Percentiles rank a stretch among this genome's conserved stretches.
phyloP scores from a whole-genome alignment of 352 stramenopile genomes.

The Phytophthora tentaculata region DNA sequence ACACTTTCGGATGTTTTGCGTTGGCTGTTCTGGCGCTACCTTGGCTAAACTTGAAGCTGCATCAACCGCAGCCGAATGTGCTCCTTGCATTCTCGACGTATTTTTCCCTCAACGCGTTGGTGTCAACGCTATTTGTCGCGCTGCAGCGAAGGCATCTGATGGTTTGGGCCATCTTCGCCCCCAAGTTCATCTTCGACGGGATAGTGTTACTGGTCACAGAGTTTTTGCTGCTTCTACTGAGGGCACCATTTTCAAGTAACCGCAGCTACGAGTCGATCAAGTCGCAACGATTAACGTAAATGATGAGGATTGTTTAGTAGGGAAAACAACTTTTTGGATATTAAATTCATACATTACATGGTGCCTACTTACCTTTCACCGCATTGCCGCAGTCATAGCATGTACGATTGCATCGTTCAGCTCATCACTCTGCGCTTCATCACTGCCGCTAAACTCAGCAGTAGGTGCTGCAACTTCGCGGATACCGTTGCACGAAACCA shows the following conservation, averaged over 20 bases:
- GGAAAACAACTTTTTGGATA: background rate
- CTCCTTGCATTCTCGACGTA: conserved; percentile 47
- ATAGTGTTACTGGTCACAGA: conserved; percentile 65
- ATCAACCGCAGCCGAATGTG: background rate
- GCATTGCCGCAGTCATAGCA: conserved; percentile 43
- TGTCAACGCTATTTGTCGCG: conserved; percentile 86
- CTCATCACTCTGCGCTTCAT: conserved; percentile 46
- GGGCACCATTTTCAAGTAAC: conserved; percentile 27
- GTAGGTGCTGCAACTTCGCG: conserved; percentile 47
- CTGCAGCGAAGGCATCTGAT: conserved; percentile 91
- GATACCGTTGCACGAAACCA: conserved; percentile 62
- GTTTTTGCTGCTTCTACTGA: conserved; percentile 46
- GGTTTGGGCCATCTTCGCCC: conserved; percentile 94
- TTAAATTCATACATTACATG: too few relatives aligned
- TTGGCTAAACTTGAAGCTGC: conserved; percentile 28
- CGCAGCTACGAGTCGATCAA: conserved; percentile 2
- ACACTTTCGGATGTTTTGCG: conserved; percentile 86
- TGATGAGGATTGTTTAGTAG: background rate
- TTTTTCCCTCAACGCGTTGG: conserved; percentile 61
- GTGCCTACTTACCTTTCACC: conserved; percentile 8
- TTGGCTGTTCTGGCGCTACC: conserved; percentile 50
- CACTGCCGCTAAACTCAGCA: conserved; percentile 7
- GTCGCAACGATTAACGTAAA: conserved; percentile 26
- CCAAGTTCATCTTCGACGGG: conserved; percentile 91
- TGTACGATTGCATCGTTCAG: conserved; percentile 58